Base-by-base conservation (phyloP, 345 rosid species). In the Litchi chinensis region DNA sequence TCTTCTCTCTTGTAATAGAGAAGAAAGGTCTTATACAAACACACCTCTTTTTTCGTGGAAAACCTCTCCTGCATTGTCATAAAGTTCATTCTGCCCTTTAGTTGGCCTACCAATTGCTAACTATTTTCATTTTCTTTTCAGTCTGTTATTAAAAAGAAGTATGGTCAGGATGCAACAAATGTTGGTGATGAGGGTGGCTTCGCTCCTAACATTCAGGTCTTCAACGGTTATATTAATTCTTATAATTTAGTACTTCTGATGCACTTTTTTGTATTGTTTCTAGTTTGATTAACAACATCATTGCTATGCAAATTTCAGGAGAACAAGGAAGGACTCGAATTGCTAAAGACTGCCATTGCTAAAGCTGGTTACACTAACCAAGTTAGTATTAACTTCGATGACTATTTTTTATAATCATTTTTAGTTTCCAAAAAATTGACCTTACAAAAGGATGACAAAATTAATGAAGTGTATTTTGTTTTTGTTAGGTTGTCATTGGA, bases 101-200 rank as follows among this genome's bases (percentile, higher is more conserved):
- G 19, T 66, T 56, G 8, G 28, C 50, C 22, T 21, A 37, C 50
- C 56, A 18, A 22, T 70, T 19, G 18, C 64, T 70, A n/a, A 68
- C 1, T 11, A 12, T 8, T 32, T 75, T 12, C 39, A 10, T 69
- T 60, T 16, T 66, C 19, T 10, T 72, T 78, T 39, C 79, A 91
- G 94, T 60, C 93, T 77, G 95, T 93, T 76, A 93, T 93, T 26
- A 93, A 93, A 84, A 93, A 93, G 93, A 94, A 96, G 89, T 96
- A 96, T n/a, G 99, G 99, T 13, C 99, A 96, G 84, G 99, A 96
- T 87, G 99, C 99, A 32, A 94, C 97, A 11, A 96, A 96, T 75
- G 99, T 96, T 52, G 98, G 98, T 82, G 99, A 96, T 77, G 99
- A 96, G 83, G 99, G 98, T 80, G 99, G 99, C 56, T 92, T 93